Conservation (phyloP, 495 filamentous ascomycete species). For the Podospora sp. region DNA sequence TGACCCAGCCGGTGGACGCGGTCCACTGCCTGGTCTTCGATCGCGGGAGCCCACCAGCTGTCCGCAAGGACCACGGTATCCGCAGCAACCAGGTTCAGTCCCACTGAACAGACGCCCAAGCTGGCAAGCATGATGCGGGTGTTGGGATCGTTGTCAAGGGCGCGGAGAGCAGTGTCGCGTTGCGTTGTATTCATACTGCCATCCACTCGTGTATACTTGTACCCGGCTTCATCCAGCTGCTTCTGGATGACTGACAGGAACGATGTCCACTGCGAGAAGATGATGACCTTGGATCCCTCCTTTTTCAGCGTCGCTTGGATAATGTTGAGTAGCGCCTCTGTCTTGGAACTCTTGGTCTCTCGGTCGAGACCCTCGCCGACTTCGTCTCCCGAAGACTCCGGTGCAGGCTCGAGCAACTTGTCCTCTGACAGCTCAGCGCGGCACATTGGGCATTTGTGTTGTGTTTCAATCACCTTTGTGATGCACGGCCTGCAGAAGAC, state of each 20-base stretch:
- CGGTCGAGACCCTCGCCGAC: slow-evolving; percentile 56
- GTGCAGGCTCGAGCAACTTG: slow-evolving; percentile 64
- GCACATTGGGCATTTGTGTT: slow-evolving; percentile 88
- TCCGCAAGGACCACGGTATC: slow-evolving; percentile 86
- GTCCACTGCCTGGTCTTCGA: slow-evolving; percentile 93
- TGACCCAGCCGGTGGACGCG: slow-evolving; percentile 89
- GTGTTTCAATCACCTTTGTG: slow-evolving; percentile 72
- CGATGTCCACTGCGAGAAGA: slow-evolving; percentile 93
- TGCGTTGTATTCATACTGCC: slow-evolving; percentile 70
- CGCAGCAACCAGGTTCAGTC: slow-evolving; percentile 85
- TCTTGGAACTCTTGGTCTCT: slow-evolving; percentile 75
- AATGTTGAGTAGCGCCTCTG: slow-evolving; percentile 79
- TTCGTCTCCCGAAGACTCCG: slow-evolving; percentile 49
- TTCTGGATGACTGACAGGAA: slow-evolving; percentile 80
- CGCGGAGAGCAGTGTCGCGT: slow-evolving; percentile 70
- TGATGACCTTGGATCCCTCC: slow-evolving; percentile 74
- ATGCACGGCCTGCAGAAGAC: slow-evolving; percentile 78
- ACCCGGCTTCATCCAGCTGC: slow-evolving; percentile 62
- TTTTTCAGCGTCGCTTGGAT: slow-evolving; percentile 70
- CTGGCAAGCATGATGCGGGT: slow-evolving; percentile 82
- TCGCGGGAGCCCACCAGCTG: slow-evolving; percentile 91
- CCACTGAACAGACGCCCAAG: slow-evolving; percentile 81
- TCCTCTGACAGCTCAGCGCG: slow-evolving; percentile 69
- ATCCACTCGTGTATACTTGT: slow-evolving; percentile 77
- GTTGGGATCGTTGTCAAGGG: slow-evolving; percentile 66